Base-by-base conservation (phyloP, 1,139 yeast genomes). In the Sugiyamaella grinbergsii region DNA sequence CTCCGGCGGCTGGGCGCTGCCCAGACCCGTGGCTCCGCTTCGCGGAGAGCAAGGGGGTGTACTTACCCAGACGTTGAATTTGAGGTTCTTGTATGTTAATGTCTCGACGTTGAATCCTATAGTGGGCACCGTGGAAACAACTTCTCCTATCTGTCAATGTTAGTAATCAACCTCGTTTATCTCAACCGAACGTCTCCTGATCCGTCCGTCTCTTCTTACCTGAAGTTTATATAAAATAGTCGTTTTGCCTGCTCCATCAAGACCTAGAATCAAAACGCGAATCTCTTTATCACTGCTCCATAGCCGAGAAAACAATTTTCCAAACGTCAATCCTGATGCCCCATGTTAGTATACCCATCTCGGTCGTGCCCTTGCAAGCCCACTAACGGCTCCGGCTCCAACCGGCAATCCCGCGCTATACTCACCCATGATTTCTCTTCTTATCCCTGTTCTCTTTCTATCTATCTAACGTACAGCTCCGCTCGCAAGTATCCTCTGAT, bases 191-290 rank as follows among this genome's bases (percentile, higher is more conserved):
- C n/a, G n/a, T n/a, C n/a, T n/a, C n/a, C n/a, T n/a, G n/a, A n/a
- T n/a, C n/a, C n/a, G n/a, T n/a, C 24, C 34, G 34, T 24, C 34
- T 4, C 31, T 13, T 18, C 43, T 11, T 53, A 69, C 80, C 61
- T 93, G 97, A 56, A 93, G 76, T 61, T 94, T 81, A 72, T 93
- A 93, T 55, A 93, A 77, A 54, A 93, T 91, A 8, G 98, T 93
- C 42, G 98, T 93, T 68, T 93, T 93, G 49, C 98, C 98, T 2
- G 98, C 98, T 73, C 98, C 98, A 70, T 93, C 98, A 55, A 93
- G 75, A 4, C 98, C 98, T 51, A 93, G 76, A 61, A 93, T 93
- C 58, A 93, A 79, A 53, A 93, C 90, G 60, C 98, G 80, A 64
- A 91, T 85, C 71, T 93, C 98, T 70, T 89, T 89, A 63, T 84